A percentile compares a stretch with the other conserved stretches of the same genome.
phyloP scores from a whole-genome alignment of 257 asterid genomes.

The Buddleja alternifolia region DNA sequence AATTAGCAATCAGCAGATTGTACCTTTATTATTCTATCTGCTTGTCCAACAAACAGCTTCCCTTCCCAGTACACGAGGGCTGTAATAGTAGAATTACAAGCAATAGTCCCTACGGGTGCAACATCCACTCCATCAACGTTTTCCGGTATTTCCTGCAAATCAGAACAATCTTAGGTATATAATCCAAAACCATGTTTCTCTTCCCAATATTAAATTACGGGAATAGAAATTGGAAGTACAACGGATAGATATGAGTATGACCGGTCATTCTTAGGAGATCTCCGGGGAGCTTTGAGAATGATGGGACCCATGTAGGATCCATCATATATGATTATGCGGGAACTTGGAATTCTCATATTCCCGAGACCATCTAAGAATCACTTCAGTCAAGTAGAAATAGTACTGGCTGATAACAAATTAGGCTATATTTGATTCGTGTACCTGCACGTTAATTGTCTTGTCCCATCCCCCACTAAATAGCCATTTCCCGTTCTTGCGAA shows the following conservation, averaged over 20 bases:
- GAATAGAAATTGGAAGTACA: too few relatives aligned
- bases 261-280: too few relatives aligned
- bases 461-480: conserved; percentile 89
- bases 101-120: conserved; percentile 52
- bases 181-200: neutral
- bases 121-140: conserved; percentile 46
- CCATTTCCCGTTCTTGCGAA: conserved; percentile 64
- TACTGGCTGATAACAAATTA: neutral
- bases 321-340: too few relatives aligned
- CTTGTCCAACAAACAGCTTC: conserved; percentile 76
- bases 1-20: neutral
- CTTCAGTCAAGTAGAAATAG: too few relatives aligned
- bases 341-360: too few relatives aligned
- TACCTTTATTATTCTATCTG: conserved; percentile 72
- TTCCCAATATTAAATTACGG: too few relatives aligned
- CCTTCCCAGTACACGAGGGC: conserved; percentile 63
- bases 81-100: conserved; percentile 63
- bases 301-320: too few relatives aligned
- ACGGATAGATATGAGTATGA: too few relatives aligned
- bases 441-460: conserved; percentile 68
- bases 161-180: conserved; percentile 8
- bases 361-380: too few relatives aligned
- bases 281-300: too few relatives aligned
- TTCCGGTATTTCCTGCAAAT: conserved; percentile 59
- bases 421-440: conserved; percentile 20